Base-by-base conservation (phyloP, 2,329 filamentous ascomycete genomes). In the Trichoderma pleuroti region DNA sequence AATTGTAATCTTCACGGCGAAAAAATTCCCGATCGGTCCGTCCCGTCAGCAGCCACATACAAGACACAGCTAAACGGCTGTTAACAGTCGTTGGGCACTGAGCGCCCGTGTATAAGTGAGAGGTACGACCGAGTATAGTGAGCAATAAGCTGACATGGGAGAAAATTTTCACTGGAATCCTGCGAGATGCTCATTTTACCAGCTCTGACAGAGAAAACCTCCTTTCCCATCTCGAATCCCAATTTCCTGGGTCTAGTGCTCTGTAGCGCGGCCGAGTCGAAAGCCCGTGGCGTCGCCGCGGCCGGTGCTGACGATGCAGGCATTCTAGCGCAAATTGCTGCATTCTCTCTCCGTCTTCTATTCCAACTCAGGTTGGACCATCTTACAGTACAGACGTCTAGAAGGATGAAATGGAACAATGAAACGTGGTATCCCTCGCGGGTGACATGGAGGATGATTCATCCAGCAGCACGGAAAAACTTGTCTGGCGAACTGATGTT, bases 291-390 rank as follows among this genome's bases (percentile, higher is more conserved):
- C 39, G 56, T 34, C 65, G 65, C 56, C 28, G 56, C 65, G 26
- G 26, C 36, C 32, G 65, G 56, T 68, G 65, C 65, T 68, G 65
- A 68, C 65, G 65, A 68, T 68, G 56, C 65, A 52, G 56, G 65
- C 65, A 28, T 36, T 30, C 46, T 68, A 68, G 65, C 42, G 65
- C 28, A 36, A 7, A 26, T 61, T 68, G 36, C 39, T 46, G 65
- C 65, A 52, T 18, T 42, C 39, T 21, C 57, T 49, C 59, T 39
- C 30, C 32, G 10, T 32, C 46, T 32, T 36, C 56, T 30, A 61
- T 61, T 61, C 56, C 39, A 49, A 30, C 36, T 60, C 64, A 39
- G 54, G 36, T 34, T 46, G 28, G 26, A 6, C 36, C 65, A 59
- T 68, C 21, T 24, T 52, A 52, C 56, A n/a, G 4, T 9, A 42